Base-by-base conservation (phyloP, 768 basidiomycete genomes). In the Suillus alpinus region DNA sequence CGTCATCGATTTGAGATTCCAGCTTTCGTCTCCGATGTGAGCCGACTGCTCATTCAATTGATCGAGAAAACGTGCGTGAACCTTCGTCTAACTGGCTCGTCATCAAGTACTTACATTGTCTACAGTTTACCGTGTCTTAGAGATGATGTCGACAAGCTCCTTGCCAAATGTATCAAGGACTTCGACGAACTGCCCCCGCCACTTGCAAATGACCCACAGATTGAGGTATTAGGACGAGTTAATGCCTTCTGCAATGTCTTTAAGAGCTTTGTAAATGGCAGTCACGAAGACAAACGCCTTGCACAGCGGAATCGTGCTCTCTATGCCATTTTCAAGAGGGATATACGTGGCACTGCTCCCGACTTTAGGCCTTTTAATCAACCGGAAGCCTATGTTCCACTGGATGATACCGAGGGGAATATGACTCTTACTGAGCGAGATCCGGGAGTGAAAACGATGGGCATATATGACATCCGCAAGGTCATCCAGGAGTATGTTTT, bases 1-100 rank as follows among this genome's bases (percentile, higher is more conserved):
- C 76, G 78, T 13, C 59, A 66, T 20, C 80, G 86, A 2, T 84
- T 89, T 39, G 88, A 88, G 0, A 79, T 86, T 37, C 76, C 70
- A 2, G 78, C 79, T 31, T 78, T 90, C 13, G 83, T 87, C 0
- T 63, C 71, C 2, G 77, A 78, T 61, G 76, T 88, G 23, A 86
- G 86, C 56, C 65, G 67, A 40, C 73, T 86, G 13, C 75, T 90
- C 13, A 76, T 85, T 12, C 58, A 70, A 0, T 76, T 82, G 18
- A 86, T 89, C 44, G 80, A 81, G 41, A 70, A 65, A 26, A 80
- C 79, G 88, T 89, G 63, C 47, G 83, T 74, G 18, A 2, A 26
- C n/a, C 44, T 4, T 12, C 9, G 1, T 26, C 3, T 39, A 18
- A 26, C 51, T n/a, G 18, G 9, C 49, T 16, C 34, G 59, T 13